phyloP scores from a whole-genome alignment of 1,284 basidiomycete genomes.

The Vanrija sp. region DNA sequence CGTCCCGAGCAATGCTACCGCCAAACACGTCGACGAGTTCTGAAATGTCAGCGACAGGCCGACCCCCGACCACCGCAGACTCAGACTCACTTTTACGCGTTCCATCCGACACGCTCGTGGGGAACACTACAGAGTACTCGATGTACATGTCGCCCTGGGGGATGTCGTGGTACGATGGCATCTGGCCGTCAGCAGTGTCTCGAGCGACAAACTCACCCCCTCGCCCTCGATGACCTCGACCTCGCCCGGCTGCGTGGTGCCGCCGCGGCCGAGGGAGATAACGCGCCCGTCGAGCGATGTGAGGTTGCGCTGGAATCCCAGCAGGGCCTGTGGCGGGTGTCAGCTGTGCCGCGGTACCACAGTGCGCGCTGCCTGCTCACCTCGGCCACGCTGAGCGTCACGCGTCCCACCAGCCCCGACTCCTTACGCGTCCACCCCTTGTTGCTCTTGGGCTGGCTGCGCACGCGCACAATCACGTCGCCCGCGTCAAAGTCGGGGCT shows the following conservation, averaged over 20 bases:
- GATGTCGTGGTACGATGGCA: slow-evolving; percentile 67
- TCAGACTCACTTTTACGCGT: slow-evolving; percentile 61
- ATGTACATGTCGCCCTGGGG: slow-evolving; percentile 78
- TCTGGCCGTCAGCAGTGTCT: slow-evolving; percentile 39
- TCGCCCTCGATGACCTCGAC: slow-evolving; percentile 80
- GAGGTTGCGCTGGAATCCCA: slow-evolving; percentile 61
- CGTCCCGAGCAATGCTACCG: slow-evolving; percentile 1
- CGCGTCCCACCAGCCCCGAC: slow-evolving; percentile 79
- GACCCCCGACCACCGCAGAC: background rate
- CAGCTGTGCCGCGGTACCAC: background rate
- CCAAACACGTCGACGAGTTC: slow-evolving; percentile 14
- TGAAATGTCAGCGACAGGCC: background rate
- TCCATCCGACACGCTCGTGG: slow-evolving; percentile 62
- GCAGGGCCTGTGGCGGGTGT: slow-evolving; percentile 35
- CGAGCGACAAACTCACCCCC: slow-evolving; percentile 52
- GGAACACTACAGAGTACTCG: slow-evolving; percentile 86
- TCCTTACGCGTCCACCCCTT: slow-evolving; percentile 84
- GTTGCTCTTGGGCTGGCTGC: slow-evolving; percentile 55
- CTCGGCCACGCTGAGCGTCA: slow-evolving; percentile 84
- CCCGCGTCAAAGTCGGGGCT: slow-evolving; percentile 88
- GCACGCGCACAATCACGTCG: slow-evolving; percentile 77
- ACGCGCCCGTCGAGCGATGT: slow-evolving; percentile 83
- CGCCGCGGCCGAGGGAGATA: slow-evolving; percentile 65
- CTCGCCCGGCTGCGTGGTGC: slow-evolving; percentile 89
- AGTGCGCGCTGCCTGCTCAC: slow-evolving; percentile 52